phyloP scores from a whole-genome alignment of 2,329 filamentous ascomycete genomes.

The Ramularia endophylla region DNA sequence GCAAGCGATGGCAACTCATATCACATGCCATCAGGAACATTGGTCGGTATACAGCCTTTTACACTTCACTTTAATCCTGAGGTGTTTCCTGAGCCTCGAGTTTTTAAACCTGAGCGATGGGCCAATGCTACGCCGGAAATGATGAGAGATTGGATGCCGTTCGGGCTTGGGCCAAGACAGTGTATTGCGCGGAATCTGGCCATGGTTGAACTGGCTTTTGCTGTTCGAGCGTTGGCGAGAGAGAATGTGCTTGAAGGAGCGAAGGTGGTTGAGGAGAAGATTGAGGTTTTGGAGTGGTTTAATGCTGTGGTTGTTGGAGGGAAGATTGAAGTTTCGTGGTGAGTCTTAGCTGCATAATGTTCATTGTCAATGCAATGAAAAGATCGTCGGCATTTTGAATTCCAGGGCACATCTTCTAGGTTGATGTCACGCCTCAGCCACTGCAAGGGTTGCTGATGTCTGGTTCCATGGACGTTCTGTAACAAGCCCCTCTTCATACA shows the following conservation, averaged over 20 bases:
- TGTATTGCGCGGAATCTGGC: constrained; percentile 49
- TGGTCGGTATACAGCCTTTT: constrained; percentile 42
- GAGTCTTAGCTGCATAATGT: no score
- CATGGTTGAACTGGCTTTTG: constrained; percentile 39
- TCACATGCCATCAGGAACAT: constrained; percentile 36
- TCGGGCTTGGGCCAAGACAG: constrained; percentile 43
- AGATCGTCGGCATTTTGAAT: no score
- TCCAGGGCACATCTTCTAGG: no score
- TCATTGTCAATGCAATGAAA: no score
- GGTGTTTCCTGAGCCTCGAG: constrained; percentile 39
- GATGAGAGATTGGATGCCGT: constrained; percentile 42
- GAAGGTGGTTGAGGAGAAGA: constrained; percentile 33
- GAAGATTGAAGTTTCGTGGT: constrained; percentile 39
- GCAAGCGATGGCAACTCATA: constrained; percentile 12
- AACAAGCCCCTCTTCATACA: no score
- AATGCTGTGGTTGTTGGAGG: constrained; percentile 48
- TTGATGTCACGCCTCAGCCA: no score
- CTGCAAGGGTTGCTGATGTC: no score
- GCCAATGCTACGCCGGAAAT: constrained; percentile 33
- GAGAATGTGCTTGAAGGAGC: constrained; percentile 43
- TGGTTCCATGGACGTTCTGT: no score
- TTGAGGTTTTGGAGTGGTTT: constrained; percentile 53
- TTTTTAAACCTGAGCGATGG: constrained; percentile 48
- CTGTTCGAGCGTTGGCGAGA: constrained; percentile 38
- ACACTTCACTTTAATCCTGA: constrained; percentile 43